These are phyloP conservation scores for Athelia psychrophila DNA, from an alignment of 1,284 basidiomycete genomes.

Conservation along the genomic window DNA sequence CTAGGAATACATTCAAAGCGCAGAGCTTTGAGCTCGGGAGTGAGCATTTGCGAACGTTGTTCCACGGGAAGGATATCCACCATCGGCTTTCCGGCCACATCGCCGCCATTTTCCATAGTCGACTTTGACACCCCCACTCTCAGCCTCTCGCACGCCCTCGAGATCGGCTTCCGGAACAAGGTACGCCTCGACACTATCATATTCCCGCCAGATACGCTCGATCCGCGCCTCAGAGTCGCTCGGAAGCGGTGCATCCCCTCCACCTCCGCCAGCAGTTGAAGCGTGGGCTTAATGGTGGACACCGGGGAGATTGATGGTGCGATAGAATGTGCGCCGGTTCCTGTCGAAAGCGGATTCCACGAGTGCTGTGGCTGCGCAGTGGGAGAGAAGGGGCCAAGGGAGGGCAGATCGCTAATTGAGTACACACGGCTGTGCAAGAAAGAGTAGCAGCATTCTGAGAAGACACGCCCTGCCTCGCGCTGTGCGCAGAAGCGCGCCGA, in stretches of 20 bases:
- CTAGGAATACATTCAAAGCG: slow-evolving; percentile 86
- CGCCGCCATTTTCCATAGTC: slow-evolving; percentile 51
- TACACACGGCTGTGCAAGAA: slow-evolving; percentile 90
- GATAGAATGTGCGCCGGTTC: neutral
- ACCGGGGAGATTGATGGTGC: neutral
- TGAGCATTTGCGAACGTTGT: slow-evolving; percentile 84
- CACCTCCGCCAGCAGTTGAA: slow-evolving; percentile 17
- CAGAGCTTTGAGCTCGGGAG: slow-evolving; percentile 86
- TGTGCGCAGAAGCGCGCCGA: slow-evolving; percentile 71
- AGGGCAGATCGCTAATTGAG: slow-evolving; percentile 70
- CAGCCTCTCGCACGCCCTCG: slow-evolving; percentile 88
- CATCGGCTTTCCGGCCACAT: slow-evolving; percentile 45
- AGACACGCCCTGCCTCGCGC: slow-evolving; percentile 67
- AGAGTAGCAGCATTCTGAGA: slow-evolving; percentile 92
- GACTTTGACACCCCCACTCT: slow-evolving; percentile 75
- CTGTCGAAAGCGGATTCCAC: neutral
- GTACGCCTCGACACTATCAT: slow-evolving; percentile 74
- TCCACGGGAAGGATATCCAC: slow-evolving; percentile 75
- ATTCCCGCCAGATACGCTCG: slow-evolving; percentile 79
- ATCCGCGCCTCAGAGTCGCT: slow-evolving; percentile 79
- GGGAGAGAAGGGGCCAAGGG: slow-evolving; percentile 39
- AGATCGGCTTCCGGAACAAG: slow-evolving; percentile 52
- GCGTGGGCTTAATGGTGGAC: slow-evolving; percentile 19
- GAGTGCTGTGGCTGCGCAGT: slow-evolving; percentile 21
- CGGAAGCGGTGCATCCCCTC: slow-evolving; percentile 42